Percentiles rank a stretch among this genome's conserved stretches.
These are phyloP conservation scores for Aspergillus asperescens DNA, from an alignment of 495 filamentous ascomycete genomes.

Conservation along the genomic window DNA sequence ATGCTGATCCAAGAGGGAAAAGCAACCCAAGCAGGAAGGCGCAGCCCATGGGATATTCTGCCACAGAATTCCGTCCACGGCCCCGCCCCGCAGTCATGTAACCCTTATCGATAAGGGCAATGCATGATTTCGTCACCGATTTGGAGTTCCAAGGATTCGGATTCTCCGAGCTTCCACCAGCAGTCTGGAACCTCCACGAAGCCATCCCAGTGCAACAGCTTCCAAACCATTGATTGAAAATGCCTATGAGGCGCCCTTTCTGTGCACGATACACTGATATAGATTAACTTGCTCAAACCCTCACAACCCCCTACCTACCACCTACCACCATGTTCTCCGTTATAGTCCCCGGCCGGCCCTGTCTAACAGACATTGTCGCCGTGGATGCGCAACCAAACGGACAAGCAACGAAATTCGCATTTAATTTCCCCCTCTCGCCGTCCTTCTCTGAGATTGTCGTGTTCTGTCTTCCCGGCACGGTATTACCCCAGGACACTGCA, in stretches of 20 bases:
- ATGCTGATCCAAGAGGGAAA: neutral
- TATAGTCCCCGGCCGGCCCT: slow-evolving; percentile 52
- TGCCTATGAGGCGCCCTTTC: neutral
- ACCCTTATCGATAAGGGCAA: slow-evolving; percentile 30
- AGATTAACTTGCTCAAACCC: neutral
- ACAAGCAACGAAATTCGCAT: slow-evolving; percentile 62
- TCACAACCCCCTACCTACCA: neutral
- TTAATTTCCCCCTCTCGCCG: slow-evolving; percentile 52
- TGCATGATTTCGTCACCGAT: slow-evolving; percentile 23
- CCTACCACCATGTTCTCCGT: slow-evolving; percentile 49
- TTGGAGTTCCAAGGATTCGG: neutral
- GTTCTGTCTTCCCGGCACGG: slow-evolving; percentile 78
- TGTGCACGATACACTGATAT: neutral
- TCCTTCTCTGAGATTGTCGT: slow-evolving; percentile 76
- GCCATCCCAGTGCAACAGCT: neutral
- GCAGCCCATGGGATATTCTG: no score
- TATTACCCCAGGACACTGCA: slow-evolving; percentile 68
- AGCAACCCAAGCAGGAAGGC: no score
- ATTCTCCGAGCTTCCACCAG: slow-evolving; percentile 24
- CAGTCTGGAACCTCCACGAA: slow-evolving; percentile 18
- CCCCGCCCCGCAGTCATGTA: no score
- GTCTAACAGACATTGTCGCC: slow-evolving; percentile 55
- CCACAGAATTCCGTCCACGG: no score
- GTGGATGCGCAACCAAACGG: slow-evolving; percentile 44
- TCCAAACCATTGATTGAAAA: neutral